Evolutionary conservation across 768 basidiomycete genomes (phyloP).

Genomic region (Xerocomellus amylosporus): DNA sequence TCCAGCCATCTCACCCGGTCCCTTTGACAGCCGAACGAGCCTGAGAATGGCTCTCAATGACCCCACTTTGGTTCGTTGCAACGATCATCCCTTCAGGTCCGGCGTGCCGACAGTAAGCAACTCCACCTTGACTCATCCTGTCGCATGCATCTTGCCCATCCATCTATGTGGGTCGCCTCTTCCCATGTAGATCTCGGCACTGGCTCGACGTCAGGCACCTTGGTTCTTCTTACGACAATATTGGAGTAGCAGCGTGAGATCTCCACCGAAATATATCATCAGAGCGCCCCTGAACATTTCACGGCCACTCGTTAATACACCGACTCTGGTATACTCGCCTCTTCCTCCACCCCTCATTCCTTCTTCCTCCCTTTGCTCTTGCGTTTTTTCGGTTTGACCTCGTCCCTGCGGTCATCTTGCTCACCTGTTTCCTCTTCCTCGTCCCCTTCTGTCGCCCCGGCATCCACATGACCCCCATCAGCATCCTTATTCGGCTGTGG

Average conservation of each 20-base stretch:
- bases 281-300: background rate
- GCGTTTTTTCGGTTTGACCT: slow-evolving; percentile 15
- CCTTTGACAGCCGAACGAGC: slow-evolving; percentile 2
- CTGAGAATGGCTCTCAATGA: slow-evolving; percentile 7
- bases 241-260: slow-evolving; percentile 13
- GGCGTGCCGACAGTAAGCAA: background rate
- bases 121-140: background rate
- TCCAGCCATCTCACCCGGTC: background rate
- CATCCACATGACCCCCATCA: slow-evolving; percentile 13
- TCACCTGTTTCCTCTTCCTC: slow-evolving; percentile 5
- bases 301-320: slow-evolving; percentile 5
- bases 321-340: background rate
- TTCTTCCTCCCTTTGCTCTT: slow-evolving; percentile 22
- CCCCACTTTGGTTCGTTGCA: background rate
- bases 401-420: background rate
- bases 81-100: background rate
- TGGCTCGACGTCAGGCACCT: slow-evolving; percentile 13
- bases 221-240: slow-evolving; percentile 17
- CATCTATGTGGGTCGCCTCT: background rate
- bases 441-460: slow-evolving; percentile 5
- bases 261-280: slow-evolving; percentile 7
- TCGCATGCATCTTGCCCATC: background rate
- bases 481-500: slow-evolving; percentile 15
- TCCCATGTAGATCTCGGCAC: background rate
- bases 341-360: background rate